Evolutionary conservation across 1,284 basidiomycete species (phyloP).

Genomic region (Pseudozyma thailandica): DNA sequence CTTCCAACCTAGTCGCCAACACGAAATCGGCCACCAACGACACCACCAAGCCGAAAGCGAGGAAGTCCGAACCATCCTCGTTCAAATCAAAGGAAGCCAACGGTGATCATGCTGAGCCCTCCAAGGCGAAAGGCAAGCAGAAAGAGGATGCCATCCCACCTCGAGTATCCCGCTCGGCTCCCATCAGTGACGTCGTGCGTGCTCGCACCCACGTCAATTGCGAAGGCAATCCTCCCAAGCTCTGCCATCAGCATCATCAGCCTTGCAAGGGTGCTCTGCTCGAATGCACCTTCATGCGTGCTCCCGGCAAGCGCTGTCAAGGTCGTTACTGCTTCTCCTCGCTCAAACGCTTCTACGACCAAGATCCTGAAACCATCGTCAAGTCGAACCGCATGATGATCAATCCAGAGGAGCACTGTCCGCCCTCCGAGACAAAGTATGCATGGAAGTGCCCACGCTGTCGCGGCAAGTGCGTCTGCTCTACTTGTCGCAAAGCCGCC

Average conservation of each 20-base stretch:
- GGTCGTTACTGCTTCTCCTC: slow-evolving; percentile 39
- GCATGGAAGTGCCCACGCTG: slow-evolving; percentile 52
- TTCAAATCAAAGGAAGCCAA: slow-evolving; percentile 3
- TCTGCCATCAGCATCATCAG: slow-evolving; percentile 46
- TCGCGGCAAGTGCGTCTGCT: slow-evolving; percentile 36
- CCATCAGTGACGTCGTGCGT: slow-evolving; percentile 26
- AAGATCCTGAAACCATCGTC: slow-evolving; percentile 43
- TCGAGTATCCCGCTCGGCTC: slow-evolving; percentile 13
- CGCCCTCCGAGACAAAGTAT: slow-evolving; percentile 41
- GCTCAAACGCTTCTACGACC: slow-evolving; percentile 40
- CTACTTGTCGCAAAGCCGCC: slow-evolving; percentile 29
- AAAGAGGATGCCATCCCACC: slow-evolving; percentile 5
- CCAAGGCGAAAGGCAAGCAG: slow-evolving; percentile 17
- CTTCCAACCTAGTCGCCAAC: slow-evolving; percentile 10
- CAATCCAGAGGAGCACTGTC: slow-evolving; percentile 40
- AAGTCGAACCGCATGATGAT: slow-evolving; percentile 45
- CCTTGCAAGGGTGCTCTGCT: slow-evolving; percentile 39
- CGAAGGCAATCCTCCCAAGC: slow-evolving; percentile 16
- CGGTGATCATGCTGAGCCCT: not conserved
- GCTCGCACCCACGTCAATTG: slow-evolving; percentile 40
- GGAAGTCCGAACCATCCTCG: slow-evolving; percentile 24
- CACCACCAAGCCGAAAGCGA: slow-evolving; percentile 13
- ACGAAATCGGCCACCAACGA: slow-evolving; percentile 12
- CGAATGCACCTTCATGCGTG: slow-evolving; percentile 49
- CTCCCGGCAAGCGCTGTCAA: slow-evolving; percentile 41